Evolutionary conservation across 257 asterid genomes (phyloP), one percentile per base, ranked within the genome.

Genomic region (Penstemon davidsonii): DNA sequence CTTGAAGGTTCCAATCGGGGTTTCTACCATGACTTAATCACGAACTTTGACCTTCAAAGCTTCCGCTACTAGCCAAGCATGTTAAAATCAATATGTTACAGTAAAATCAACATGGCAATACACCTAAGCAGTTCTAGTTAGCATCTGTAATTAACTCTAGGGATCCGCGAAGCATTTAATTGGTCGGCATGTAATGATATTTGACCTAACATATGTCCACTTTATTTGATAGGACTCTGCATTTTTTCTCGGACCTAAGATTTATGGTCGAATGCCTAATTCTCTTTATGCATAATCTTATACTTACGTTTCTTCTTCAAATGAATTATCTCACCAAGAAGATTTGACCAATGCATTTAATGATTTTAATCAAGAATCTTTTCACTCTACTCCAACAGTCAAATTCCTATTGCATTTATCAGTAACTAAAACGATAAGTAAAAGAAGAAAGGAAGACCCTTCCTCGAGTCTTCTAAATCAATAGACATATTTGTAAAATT

Each of bases 21-120:
- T 37, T 11, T 42, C 62, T 10, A 55, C 61, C 47, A 43, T 4
- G 45, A 36, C 52, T 46, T 50, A 66, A 46, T 46, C 8, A 58
- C 47, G 38, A 46, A 57, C 39, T 39, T 59, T 36, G 57, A 68
- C 51, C 50, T n/a, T 3, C 60, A 68, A 25, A 25, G 33, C 33
- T 25, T 25, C 33, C 33, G 46, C 18, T 8, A 71, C 38, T 36
- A 38, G 18, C 33, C 52, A 33, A 54, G 15, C 56, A 7, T 6
- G 51, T 40, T 41, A 33, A 11, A 56, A 7, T 67, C 33, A 25
- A 25, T 25, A 25, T 25, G 2, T 25, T 25, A 25, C 33, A 25
- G 1, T 25, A 25, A 25, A 25, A 25, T 25, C 39, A 18, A 58
- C 12, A 8, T 41, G 8, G n/a, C 43, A 42, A 13, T 19, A 18